Base-by-base conservation (phyloP, 768 basidiomycete species). In the Tylopilus subfusipes region DNA sequence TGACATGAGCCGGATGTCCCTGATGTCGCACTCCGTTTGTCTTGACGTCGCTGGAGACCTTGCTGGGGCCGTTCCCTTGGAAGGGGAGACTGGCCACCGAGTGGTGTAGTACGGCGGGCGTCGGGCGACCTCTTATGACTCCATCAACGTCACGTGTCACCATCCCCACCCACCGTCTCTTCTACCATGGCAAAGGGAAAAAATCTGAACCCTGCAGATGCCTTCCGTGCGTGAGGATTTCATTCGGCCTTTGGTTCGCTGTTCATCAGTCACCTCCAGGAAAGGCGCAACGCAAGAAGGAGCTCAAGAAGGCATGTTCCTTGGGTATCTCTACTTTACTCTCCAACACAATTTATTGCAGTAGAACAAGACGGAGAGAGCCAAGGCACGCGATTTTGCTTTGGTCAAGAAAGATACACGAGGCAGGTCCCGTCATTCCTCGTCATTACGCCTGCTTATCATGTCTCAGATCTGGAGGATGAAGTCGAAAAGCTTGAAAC, bases 391-490 rank as follows among this genome's bases (percentile, higher is more conserved):
- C 60, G 94, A 98, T 67, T 85, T 94, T 68, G 79, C 90, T n/a
- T 78, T 92, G 29, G 88, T 97, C 39, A 98, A 98, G 78, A 93
- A 93, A 72, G 94, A 98, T 65, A 97, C 94, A 4, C 75, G 78
- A 69, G 91, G 94, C 86, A 61, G 47, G 76, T 61, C 14, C 1
- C 13, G 5, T 46, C 25, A 25, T 24, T 50, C 27, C 33, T 48
- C 45, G 30, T 19, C 19, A 34, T 36, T 9, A 42, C 10, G 7
- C 42, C 30, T 48, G 22, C 34, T 66, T 48, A 60, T 24, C 39
- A 16, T 56, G 38, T 60, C 46, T 10, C 58, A 95, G 93, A 90
- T 27, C 76, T 95, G 59, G 89, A 94, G 68, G 83, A 83, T 60
- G 90, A 91, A 62, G 86, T 98, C 52, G 76, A 76, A 65, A 81